Base-by-base conservation (phyloP, 1,284 basidiomycete genomes). In the Ganoderma sinense region DNA sequence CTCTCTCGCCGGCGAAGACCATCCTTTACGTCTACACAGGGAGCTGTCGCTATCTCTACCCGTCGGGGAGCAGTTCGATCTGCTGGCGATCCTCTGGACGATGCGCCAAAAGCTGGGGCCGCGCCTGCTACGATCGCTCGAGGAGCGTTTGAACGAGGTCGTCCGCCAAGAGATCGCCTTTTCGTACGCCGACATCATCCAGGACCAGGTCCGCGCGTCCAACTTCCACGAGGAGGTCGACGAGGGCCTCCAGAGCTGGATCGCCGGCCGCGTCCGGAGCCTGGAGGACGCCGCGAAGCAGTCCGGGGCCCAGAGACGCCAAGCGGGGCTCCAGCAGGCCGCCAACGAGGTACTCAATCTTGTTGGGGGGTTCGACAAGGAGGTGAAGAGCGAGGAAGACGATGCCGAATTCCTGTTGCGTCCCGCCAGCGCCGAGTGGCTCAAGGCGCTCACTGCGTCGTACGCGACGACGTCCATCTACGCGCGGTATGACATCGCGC, bases 161-260 rank as follows among this genome's bases (percentile, higher is more conserved):
- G 80, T 91, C 62, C 90, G 89, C 71, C 92, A 94, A 78, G 93
- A 94, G 77, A 88, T 88, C 40, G 89, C 90, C 0, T 94, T 93
- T 78, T 87, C 91, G 3, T 89, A 92, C 71, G 85, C 87, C 14
- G 93, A 94, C 71, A 89, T 94, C 66, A 80, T 94, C n/a, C 84
- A 86, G 66, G 90, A 94, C 75, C 88, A 90, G 75, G 87, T 87
- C 4, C 81, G 82, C 58, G 84, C 84, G 58, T 79, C 85, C 56
- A 82, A 86, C 53, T 85, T 92, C 72, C 82, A 81, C 71, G 86
- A 88, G 65, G 82, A 80, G 31, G 77, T 93, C 36, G 90, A 91
- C 68, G 88, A 89, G 62, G 87, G 86, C 2, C 82, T 86, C 16
- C 84, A 83, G 56, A 85, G 82, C 66, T 94, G 89, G 89, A 85